Evolutionary conservation across 345 rosid species (phyloP).

Genomic region (Acer negundo): DNA sequence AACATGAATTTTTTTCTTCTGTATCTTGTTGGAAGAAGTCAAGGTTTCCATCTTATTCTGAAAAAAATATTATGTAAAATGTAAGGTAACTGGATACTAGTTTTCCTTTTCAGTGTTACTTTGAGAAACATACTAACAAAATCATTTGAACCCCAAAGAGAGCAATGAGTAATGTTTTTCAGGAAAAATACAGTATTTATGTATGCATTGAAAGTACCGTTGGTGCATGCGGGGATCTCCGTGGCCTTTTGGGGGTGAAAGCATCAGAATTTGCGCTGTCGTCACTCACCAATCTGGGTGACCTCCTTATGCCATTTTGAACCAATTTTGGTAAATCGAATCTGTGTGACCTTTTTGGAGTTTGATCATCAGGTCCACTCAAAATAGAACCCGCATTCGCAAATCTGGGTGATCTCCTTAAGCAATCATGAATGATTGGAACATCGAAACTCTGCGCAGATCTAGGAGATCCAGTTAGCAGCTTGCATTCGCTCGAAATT

Average conservation of each 20-base stretch:
- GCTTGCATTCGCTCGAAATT: not conserved
- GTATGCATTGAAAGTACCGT: too few species aligned
- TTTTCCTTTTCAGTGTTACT: too few species aligned
- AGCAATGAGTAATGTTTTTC: too few species aligned
- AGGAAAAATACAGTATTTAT: too few species aligned
- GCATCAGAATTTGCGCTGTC: too few species aligned
- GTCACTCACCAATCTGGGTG: slow-evolving; percentile 16
- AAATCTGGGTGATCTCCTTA: slow-evolving; percentile 25
- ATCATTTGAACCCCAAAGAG: too few species aligned
- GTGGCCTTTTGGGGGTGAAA: slow-evolving; percentile 23
- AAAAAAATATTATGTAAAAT: not conserved
- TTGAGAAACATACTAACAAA: too few species aligned
- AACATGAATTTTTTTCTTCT: slow-evolving; percentile 7
- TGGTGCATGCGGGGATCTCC: slow-evolving; percentile 11
- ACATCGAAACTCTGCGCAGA: too few species aligned
- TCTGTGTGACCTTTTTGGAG: slow-evolving; percentile 31
- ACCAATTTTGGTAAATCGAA: not conserved
- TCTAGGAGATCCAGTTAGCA: slow-evolving; percentile 3
- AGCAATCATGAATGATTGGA: not conserved
- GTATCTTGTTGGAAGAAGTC: slow-evolving; percentile 25
- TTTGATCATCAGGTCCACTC: slow-evolving; percentile 8
- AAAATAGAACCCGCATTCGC: not conserved
- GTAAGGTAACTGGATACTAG: too few species aligned
- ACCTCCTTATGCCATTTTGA: slow-evolving; percentile 5
- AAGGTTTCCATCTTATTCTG: slow-evolving; percentile 26